Percentiles rank a stretch among this genome's conserved stretches.
phyloP scores from a whole-genome alignment of 148 eudicot species.

The Rhododendron griersonianum region DNA sequence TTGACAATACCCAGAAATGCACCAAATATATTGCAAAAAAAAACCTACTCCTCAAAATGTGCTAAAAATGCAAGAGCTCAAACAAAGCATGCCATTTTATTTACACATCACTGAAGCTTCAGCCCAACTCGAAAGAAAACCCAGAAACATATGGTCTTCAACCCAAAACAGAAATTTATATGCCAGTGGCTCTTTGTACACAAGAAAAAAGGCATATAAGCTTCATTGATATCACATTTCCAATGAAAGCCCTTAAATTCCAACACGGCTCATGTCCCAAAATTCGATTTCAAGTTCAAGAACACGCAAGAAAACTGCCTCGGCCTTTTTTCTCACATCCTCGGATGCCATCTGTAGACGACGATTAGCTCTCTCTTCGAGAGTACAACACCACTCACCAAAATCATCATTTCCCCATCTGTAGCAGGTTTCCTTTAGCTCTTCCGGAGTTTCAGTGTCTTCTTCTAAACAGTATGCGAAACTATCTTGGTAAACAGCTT shows the following conservation, averaged over 20 bases:
- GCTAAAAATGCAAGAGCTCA: background rate
- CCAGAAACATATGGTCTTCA: background rate
- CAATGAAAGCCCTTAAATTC: background rate
- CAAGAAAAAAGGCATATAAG: background rate
- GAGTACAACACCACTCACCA: constrained; percentile 53
- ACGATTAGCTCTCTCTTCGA: constrained; percentile 43
- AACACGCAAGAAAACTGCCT: constrained; percentile 38
- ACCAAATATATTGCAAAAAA: background rate
- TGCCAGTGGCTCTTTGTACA: background rate
- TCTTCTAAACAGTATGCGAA: constrained; percentile 70
- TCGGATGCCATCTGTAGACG: constrained; percentile 41
- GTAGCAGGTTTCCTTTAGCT: constrained; percentile 57
- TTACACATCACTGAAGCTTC: background rate
- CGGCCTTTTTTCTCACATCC: constrained; percentile 50
- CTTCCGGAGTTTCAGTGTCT: constrained; percentile 49
- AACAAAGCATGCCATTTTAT: background rate
- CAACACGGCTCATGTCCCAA: constrained; percentile 67
- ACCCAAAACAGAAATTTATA: background rate
- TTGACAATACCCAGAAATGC: background rate
- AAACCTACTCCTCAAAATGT: background rate
- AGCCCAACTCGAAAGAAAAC: background rate
- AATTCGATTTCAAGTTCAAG: constrained; percentile 65
- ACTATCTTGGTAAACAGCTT: constrained; percentile 65
- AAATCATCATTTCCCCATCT: constrained; percentile 74
- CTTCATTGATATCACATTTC: background rate